Conservation (phyloP, 2,329 filamentous ascomycete species). For the Trichoderma breve region DNA sequence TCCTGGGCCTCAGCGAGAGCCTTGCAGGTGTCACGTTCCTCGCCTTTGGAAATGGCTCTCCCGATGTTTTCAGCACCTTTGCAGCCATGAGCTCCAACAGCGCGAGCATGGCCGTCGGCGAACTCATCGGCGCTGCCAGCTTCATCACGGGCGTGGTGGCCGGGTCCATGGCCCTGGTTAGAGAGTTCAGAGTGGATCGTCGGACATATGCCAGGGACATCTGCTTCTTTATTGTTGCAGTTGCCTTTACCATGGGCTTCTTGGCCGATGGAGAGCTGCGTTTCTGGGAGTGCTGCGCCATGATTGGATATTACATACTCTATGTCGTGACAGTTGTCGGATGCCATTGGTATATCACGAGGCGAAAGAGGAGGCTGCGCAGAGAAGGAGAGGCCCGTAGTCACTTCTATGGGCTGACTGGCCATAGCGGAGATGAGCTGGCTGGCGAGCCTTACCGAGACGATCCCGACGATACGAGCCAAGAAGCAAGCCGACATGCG, state of each 20-base stretch:
- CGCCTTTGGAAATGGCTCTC: conserved; percentile 95
- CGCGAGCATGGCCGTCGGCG: conserved; percentile 92
- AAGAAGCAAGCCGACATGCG: conserved; percentile 22
- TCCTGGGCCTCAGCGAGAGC: conserved; percentile 92
- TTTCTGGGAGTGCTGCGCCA: conserved; percentile 83
- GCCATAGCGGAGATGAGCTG: conserved; percentile 52
- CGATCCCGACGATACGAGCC: conserved; percentile 43
- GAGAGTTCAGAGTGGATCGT: conserved; percentile 86
- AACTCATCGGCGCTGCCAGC: conserved; percentile 88
- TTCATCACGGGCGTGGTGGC: conserved; percentile 97
- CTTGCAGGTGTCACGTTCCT: conserved; percentile 94
- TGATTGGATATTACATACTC: conserved; percentile 88
- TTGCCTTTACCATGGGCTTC: conserved; percentile 83
- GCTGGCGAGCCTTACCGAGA: conserved; percentile 61
- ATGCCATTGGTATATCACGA: conserved; percentile 85
- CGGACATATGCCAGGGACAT: conserved; percentile 91
- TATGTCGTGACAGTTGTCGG: conserved; percentile 85
- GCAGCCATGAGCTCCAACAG: conserved; percentile 96
- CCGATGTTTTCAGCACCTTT: conserved; percentile 97
- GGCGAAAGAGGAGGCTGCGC: conserved; percentile 57
- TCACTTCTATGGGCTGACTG: conserved; percentile 63
- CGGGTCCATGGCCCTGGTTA: conserved; percentile 94
- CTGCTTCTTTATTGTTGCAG: conserved; percentile 84
- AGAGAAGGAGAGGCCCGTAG: conserved; percentile 71
- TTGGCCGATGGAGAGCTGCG: conserved; percentile 79